Base-by-base conservation (phyloP, 2,329 filamentous ascomycete genomes). In the Fusarium mundagurra region DNA sequence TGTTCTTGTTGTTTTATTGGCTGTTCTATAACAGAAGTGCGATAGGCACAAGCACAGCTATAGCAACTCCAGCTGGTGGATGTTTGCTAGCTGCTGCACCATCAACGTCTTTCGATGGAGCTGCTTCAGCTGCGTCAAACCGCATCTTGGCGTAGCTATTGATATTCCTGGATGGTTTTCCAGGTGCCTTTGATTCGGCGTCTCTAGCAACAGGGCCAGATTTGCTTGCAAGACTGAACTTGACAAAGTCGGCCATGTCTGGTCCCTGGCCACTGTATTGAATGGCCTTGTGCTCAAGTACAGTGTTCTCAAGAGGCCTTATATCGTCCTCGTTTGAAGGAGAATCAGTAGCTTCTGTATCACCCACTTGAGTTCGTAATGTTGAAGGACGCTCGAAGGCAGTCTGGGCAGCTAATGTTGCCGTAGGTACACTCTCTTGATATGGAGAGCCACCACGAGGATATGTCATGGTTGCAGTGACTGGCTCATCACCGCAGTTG, bases 381-480 rank as follows among this genome's bases (percentile, higher is more conserved):
- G 73, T 75, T 11, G 70, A 75, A 34, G 73, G 73, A 16, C 48
- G 59, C 43, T 73, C 31, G 2, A 71, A 38, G 18, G 51, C 53
- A 38, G 55, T 53, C 31, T 70, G 54, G 14, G 55, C 50, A 29
- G 54, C 62, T 17, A 62, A 36, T 22, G 67, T 67, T 16, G 54
- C 72, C 33, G 48, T 47, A 13, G 76, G 65, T n/a, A 73, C 48
- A 48, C 24, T 45, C 29, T 71, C 64, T 31, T 61, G 68, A 33
- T 72, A 78, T 38, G 76, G 73, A n/a, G 54, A 67, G 14, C 64
- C 73, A n/a, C 77, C 77, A 20, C 72, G 75, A 18, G 76, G 76
- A 63, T 76, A 78, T 18, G 75, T 78, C 76, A 78, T 74, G 27
- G 75, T 78, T 51, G 70, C 75, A 31, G 55, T 58, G 12, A 78